phyloP scores from a whole-genome alignment of 2,329 filamentous ascomycete genomes.

The Calonectria pteridis region DNA sequence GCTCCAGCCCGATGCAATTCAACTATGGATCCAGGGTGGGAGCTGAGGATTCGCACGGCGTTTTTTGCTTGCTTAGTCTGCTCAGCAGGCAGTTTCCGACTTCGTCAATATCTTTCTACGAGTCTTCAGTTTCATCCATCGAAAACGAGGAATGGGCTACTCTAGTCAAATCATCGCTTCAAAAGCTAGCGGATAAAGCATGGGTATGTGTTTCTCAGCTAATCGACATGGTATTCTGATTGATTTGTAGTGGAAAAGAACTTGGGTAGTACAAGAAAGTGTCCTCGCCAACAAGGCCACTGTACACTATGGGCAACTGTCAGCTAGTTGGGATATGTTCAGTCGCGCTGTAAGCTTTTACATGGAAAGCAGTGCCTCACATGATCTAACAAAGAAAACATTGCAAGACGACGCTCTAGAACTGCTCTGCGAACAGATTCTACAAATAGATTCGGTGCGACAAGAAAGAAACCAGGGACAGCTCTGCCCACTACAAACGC shows the following conservation, averaged over 20 bases:
- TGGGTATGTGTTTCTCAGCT: background rate
- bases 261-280: background rate
- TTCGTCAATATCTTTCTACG: background rate
- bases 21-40: no score
- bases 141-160: background rate
- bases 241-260: background rate
- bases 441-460: background rate
- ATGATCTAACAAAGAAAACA: background rate
- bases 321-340: background rate
- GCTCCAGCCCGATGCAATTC: no score
- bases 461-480: background rate
- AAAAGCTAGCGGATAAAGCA: background rate
- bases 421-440: background rate
- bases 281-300: background rate
- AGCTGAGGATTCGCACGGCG: background rate
- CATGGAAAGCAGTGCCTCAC: background rate
- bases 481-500: background rate
- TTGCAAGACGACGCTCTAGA: background rate
- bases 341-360: background rate
- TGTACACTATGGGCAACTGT: background rate
- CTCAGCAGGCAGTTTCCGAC: background rate
- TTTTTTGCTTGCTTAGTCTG: background rate
- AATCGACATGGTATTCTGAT: background rate
- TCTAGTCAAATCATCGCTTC: background rate
- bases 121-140: background rate